Evolutionary conservation across 306 rosid genomes (phyloP), one percentile per base, ranked within the genome.

Genomic region (Vigna mungo): DNA sequence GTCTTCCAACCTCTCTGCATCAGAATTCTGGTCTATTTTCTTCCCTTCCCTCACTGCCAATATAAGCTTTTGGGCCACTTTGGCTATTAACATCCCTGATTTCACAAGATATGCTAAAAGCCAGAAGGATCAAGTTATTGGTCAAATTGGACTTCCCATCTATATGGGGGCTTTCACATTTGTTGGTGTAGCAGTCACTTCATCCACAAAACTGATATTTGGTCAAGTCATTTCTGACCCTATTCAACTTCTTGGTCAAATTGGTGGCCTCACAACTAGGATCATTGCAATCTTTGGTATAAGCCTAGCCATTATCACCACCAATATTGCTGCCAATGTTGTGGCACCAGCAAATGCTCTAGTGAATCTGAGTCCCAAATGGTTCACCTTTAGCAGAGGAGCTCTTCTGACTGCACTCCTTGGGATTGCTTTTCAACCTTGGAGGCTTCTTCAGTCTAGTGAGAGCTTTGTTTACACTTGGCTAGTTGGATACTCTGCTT

Each of bases 311-410:
- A 89, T 84, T 2, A 76, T 94, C 3, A 94, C 98, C 0, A 94
- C 98, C 27, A 94, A 94, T 15, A 89, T 94, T 63, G 97, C 98
- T 12, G 97, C 98, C 60, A 94, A 94, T 83, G 90, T 92, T 52
- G 98, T 94, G 13, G 98, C 97, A 46, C 97, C 98, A 20, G 93
- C 97, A 48, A 94, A 92, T 54, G 98, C 97, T 6, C 89, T 94
- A 8, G 93, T 90, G n/a, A 94, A 90, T 87, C 87, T 94, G 0
- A 89, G 81, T 46, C 97, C 98, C 8, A 55, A 86, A 8, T 62
- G 59, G 74, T 92, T 94, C 87, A 90, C 89, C 2, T 94, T 92
- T 56, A 86, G 86, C 74, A 89, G 90, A 55, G 97, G 96, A 0
- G 96, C 93, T 17, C 18, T 90, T 68, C 9, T 92, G 0, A 94